phyloP scores from a whole-genome alignment of 1,284 basidiomycete species.

The Cryptococcus wingfieldii region DNA sequence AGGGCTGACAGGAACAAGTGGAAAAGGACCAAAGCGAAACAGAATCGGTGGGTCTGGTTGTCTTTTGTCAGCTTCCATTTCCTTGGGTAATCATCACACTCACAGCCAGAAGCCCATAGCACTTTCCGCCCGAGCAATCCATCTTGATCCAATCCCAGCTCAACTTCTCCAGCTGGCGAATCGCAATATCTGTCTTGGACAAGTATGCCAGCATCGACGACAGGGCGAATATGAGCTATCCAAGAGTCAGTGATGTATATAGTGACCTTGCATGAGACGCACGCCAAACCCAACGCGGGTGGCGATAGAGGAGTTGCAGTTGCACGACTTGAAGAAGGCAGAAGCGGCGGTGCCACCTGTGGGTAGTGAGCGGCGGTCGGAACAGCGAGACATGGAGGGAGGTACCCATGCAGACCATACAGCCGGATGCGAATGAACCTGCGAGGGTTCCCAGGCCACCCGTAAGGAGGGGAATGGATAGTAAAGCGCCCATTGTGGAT shows the following conservation, averaged over 20 bases:
- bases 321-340: slow-evolving; percentile 97
- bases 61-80: not conserved
- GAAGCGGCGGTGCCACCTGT: slow-evolving; percentile 61
- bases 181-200: slow-evolving; percentile 85
- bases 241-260: not conserved
- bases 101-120: slow-evolving; percentile 95
- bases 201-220: slow-evolving; percentile 97
- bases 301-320: slow-evolving; percentile 97
- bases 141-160: slow-evolving; percentile 98
- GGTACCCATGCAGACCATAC: slow-evolving; percentile 51
- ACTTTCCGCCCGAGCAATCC: slow-evolving; percentile 87
- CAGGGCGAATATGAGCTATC: slow-evolving; percentile 85
- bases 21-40: slow-evolving; percentile 87
- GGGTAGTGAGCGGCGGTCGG: slow-evolving; percentile 2
- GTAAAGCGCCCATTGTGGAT: slow-evolving; percentile 64
- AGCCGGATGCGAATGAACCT: slow-evolving; percentile 72
- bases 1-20: slow-evolving; percentile 75
- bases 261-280: slow-evolving; percentile 34
- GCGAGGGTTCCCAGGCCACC: slow-evolving; percentile 71
- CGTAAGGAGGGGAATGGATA: slow-evolving; percentile 76
- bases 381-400: not conserved
- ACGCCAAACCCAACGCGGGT: slow-evolving; percentile 95
- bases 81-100: slow-evolving; percentile 33
- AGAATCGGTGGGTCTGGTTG: slow-evolving; percentile 87
- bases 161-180: slow-evolving; percentile 84